These are phyloP conservation scores for Talaromyces sp. DNA, from an alignment of 2,329 filamentous ascomycete genomes.

Conservation along the genomic window DNA sequence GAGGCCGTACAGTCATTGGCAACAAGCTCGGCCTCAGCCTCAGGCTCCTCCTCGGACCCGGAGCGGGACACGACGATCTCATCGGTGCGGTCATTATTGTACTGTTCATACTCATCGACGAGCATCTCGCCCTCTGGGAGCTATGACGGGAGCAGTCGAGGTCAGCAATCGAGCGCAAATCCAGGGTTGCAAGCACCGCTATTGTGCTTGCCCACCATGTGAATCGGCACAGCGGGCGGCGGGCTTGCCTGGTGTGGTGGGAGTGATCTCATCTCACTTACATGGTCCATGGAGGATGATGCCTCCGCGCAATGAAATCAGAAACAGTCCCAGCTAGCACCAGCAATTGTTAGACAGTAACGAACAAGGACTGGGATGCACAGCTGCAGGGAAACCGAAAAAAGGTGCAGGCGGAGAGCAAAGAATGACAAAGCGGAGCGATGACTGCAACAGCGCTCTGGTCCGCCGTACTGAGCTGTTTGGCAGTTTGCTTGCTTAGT, in stretches of 20 bases:
- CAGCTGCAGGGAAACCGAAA: background rate
- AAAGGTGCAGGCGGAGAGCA: background rate
- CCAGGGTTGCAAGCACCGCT: background rate
- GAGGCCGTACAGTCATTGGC: slow-evolving; percentile 53
- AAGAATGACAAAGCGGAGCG: background rate
- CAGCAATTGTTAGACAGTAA: background rate
- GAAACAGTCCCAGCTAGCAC: background rate
- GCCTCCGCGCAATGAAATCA: slow-evolving; percentile 16
- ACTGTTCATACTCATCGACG: slow-evolving; percentile 53
- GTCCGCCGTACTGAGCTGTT: background rate
- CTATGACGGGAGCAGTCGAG: slow-evolving; percentile 32
- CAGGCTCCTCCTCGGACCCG: slow-evolving; percentile 53
- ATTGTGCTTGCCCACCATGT: background rate
- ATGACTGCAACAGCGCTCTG: background rate
- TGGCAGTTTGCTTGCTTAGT: background rate
- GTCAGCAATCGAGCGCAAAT: slow-evolving; percentile 19
- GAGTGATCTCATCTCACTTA: slow-evolving; percentile 20
- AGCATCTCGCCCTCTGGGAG: slow-evolving; percentile 57
- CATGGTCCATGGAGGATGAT: slow-evolving; percentile 42
- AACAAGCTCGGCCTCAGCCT: slow-evolving; percentile 44
- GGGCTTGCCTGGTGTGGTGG: background rate
- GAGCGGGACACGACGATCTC: slow-evolving; percentile 59
- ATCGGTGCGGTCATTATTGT: slow-evolving; percentile 58
- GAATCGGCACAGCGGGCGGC: background rate
- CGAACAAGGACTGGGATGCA: background rate